phyloP scores from a whole-genome alignment of 768 basidiomycete genomes.

The Termitomyces sp. region DNA sequence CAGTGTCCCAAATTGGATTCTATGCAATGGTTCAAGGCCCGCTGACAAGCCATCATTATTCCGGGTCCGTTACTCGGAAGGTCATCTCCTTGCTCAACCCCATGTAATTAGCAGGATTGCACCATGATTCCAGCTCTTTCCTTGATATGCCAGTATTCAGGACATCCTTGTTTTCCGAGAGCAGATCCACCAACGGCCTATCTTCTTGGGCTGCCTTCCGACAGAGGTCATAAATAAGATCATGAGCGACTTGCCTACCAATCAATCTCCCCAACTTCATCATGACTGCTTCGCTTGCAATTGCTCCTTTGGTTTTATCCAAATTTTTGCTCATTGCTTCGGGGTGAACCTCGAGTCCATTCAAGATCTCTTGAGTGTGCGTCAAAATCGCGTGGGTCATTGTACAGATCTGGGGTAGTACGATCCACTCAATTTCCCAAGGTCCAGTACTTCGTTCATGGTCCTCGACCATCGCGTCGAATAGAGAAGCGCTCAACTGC shows the following conservation, averaged over 20 bases:
- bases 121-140: conserved; percentile 26
- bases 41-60: too few relatives aligned
- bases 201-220: conserved; percentile 21
- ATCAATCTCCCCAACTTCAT: conserved; percentile 38
- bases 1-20: too few relatives aligned
- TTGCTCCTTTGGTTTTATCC: conserved; percentile 32
- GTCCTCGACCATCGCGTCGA: conserved; percentile 46
- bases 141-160: conserved; percentile 20
- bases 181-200: conserved; percentile 27
- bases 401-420: conserved; percentile 39
- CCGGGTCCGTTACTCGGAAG: conserved; percentile 15
- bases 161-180: conserved; percentile 26
- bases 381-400: conserved; percentile 35
- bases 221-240: conserved; percentile 41
- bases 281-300: conserved; percentile 46
- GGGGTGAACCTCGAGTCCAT: conserved; percentile 37
- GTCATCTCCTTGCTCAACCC: conserved; percentile 32
- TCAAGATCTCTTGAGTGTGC: conserved; percentile 31
- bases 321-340: conserved; percentile 38
- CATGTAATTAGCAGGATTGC: conserved; percentile 35
- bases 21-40: too few relatives aligned
- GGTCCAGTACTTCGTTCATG: conserved; percentile 46
- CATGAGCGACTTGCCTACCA: conserved; percentile 43
- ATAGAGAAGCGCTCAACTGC: conserved; percentile 33
- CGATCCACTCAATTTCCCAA: conserved; percentile 51